Evolutionary conservation across 306 rosid genomes (phyloP), one percentile per base, ranked within the genome.

Genomic region (Abrus precatorius): DNA sequence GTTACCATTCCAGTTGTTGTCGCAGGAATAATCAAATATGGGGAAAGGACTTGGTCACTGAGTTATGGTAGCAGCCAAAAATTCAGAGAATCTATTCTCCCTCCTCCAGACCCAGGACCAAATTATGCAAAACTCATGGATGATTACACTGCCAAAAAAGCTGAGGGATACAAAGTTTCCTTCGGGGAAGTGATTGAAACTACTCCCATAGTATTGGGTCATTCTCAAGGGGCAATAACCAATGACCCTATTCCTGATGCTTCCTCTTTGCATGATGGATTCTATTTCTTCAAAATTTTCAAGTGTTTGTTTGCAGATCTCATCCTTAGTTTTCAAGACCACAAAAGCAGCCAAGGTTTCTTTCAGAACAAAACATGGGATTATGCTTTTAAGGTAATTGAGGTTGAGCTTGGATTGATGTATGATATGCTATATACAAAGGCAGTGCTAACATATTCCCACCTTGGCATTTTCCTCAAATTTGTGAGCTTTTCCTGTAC

Each of bases 351-450:
- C 50, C 79, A 34, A 34, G 1, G 9, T 13, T 78, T 83, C 55
- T 85, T 85, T 57, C 59, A 43, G 5, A 52, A 3, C 0, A 20
- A 10, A 3, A 1, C 48, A 1, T 84, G 53, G 27, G 1, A 33
- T 0, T 5, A 11, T 7, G 83, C 84, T 72, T 89, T 85, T 71
- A 4, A 61, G 52, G 80, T 84, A 11, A 54, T 87, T 7, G 91
- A 79, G 52, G 20, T 89, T 7, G 93, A 89, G 79, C 89, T 89
- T 3, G 93, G 84, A 44, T 73, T 89, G 6, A 68, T 84, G 72
- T 79, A 85, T 69, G 91, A 89, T 72, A 27, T 68, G 13, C 20
- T 89, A 4, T 84, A 81, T 28, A 85, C 93, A 0, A 89, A 89
- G 59, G 85, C 93, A 9, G 71, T 14, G 12, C 1, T 82, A 28